A percentile compares a stretch with the other conserved stretches of the same genome.
Evolutionary conservation across 345 rosid species (phyloP).

Genomic region (Microthlaspi erraticum): DNA sequence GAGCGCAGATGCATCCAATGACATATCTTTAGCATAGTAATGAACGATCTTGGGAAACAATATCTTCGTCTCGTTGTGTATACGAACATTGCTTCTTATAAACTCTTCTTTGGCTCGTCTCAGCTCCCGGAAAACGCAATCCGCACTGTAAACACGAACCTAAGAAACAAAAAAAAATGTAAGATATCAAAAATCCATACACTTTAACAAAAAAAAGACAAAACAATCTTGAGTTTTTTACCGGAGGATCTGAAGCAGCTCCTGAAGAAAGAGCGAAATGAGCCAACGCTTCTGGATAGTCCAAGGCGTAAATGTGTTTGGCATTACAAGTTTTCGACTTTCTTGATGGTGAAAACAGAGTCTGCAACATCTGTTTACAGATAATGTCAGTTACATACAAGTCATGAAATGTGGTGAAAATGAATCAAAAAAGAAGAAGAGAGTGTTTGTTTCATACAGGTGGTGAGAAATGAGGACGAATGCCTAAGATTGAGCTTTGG

Average conservation of each 20-base stretch:
- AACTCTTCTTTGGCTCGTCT: constrained; percentile 66
- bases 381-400: neutral
- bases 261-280: constrained; percentile 88
- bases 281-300: constrained; percentile 79
- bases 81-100: constrained; percentile 55
- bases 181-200: neutral
- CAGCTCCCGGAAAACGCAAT: constrained; percentile 63
- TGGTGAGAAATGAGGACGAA: constrained; percentile 62
- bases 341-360: constrained; percentile 74
- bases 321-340: constrained; percentile 54
- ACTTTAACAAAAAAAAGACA: neutral
- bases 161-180: constrained; percentile 16
- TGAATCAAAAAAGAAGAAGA: neutral
- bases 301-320: constrained; percentile 71
- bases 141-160: constrained; percentile 69
- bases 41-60: constrained; percentile 61
- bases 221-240: constrained; percentile 9
- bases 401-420: neutral
- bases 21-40: constrained; percentile 71
- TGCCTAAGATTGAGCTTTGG: constrained; percentile 73
- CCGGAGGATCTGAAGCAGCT: constrained; percentile 73
- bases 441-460: constrained; percentile 53
- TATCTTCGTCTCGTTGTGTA: constrained; percentile 68
- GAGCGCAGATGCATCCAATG: constrained; percentile 48
- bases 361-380: constrained; percentile 71